Evolutionary conservation across 257 asterid species (phyloP).

Genomic region (Nicotiana noctiflora): DNA sequence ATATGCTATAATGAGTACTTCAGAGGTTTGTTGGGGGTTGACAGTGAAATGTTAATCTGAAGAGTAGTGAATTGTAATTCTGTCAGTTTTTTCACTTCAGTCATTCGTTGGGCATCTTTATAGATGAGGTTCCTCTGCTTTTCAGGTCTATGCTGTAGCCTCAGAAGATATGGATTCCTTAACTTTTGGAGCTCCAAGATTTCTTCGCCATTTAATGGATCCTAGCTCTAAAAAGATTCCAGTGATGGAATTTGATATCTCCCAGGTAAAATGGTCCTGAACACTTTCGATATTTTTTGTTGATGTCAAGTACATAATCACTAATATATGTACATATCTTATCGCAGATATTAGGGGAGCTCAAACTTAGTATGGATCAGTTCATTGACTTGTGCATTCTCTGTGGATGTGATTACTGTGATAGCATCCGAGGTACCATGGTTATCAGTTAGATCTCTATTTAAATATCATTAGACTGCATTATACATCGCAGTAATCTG

Average conservation of each 20-base stretch:
- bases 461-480: background rate
- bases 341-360: conserved; percentile 76
- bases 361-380: conserved; percentile 92
- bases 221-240: conserved; percentile 97
- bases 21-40: background rate
- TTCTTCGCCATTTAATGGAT: conserved; percentile 97
- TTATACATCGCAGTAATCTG: background rate
- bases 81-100: conserved; percentile 2
- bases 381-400: conserved; percentile 95
- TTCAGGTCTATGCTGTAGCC: conserved; percentile 92
- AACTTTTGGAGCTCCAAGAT: conserved; percentile 90
- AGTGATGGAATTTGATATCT: conserved; percentile 96
- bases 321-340: conserved; percentile 10
- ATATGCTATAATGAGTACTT: background rate
- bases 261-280: conserved; percentile 51
- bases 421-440: conserved; percentile 77
- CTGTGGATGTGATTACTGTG: conserved; percentile 96
- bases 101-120: background rate
- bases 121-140: conserved; percentile 9
- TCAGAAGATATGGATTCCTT: conserved; percentile 99
- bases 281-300: background rate
- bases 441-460: too few species aligned
- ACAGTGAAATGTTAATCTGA: background rate
- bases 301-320: conserved; percentile 6
- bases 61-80: background rate